Base-by-base conservation (phyloP, 2,329 filamentous ascomycete genomes). In the Arthroderma sp. region DNA sequence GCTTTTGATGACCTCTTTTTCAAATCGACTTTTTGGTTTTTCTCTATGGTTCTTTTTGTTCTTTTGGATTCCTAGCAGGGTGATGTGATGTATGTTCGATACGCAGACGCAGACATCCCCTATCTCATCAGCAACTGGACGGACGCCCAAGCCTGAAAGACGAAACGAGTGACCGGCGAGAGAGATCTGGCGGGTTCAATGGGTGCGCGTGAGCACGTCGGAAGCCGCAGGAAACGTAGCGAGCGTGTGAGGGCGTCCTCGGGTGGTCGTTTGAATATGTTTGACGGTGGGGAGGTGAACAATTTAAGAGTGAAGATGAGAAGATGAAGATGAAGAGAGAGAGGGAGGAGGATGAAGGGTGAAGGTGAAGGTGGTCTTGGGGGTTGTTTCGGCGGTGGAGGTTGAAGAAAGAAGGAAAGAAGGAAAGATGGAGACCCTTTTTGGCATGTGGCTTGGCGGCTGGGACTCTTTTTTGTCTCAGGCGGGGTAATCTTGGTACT, bases 341-440 rank as follows among this genome's bases (percentile, higher is more conserved):
- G 39, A 44, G 21, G 17, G 5, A 7, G 19, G 19, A 44, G 13
- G 41, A 4, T 21, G 39, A 43, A 43, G 39, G 38, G 19, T 7
- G 38, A 41, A 5, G n/a, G n/a, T 17, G 38, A 44, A 44, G 41
- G 11, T 23, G 41, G 21, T 31, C 28, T 31, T 31, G 28, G 28
- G 28, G n/a, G n/a, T n/a, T n/a, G n/a, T 31, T 7, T 31, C 7
- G 28, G 35, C 35, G 23, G 25, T 54, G 3, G 28, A 53, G 25
- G 73, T 73, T 69, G 67, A 69, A 51, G 61, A 38, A 57, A 43
- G 31, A 13, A 21, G 4, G 55, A 35, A 54, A n/a, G 19, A 9
- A 17, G 4, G 21, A 41, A 41, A 19, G 15, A 8, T 43, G n/a
- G n/a, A n/a, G n/a, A n/a, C 11, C 19, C 11, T 17, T 19, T 43